Conservation (phyloP, 2,329 filamentous ascomycete species). For the Thielaviopsis populi region DNA sequence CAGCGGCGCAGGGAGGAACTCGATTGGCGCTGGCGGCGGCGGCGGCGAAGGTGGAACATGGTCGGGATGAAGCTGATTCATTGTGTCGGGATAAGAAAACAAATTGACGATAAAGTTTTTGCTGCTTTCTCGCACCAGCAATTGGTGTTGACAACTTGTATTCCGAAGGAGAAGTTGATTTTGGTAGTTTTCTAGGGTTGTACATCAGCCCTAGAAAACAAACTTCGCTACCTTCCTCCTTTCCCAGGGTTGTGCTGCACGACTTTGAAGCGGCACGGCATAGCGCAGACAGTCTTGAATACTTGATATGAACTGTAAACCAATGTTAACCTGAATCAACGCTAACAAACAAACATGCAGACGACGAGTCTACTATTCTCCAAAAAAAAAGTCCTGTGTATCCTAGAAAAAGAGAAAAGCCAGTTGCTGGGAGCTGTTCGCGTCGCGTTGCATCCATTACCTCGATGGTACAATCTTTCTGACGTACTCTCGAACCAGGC, state of each 20-base stretch:
- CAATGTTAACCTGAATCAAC: not conserved
- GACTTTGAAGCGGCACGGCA: too few species aligned
- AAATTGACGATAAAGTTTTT: too few species aligned
- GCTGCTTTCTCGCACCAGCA: too few species aligned
- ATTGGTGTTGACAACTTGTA: too few species aligned
- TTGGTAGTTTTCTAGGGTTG: too few species aligned
- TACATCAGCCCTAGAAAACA: too few species aligned
- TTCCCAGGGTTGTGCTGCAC: too few species aligned
- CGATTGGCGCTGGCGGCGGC: not conserved
- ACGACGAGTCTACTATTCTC: not conserved
- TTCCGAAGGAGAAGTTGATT: too few species aligned
- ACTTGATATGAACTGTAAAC: not conserved
- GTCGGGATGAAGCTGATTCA: not conserved
- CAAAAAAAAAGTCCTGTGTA: slow-evolving; percentile 6
- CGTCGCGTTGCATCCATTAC: slow-evolving; percentile 21
- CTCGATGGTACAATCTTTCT: slow-evolving; percentile 43
- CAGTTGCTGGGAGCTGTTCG: slow-evolving; percentile 7
- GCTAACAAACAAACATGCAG: not conserved
- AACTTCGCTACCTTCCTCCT: too few species aligned
- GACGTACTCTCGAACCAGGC: slow-evolving; percentile 42
- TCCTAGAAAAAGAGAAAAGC: slow-evolving; percentile 19
- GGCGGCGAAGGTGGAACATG: not conserved
- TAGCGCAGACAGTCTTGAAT: too few species aligned
- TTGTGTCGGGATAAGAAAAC: too few species aligned
- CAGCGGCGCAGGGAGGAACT: slow-evolving; percentile 1